A percentile compares a stretch with the other conserved stretches of the same genome.
Evolutionary conservation across 2,329 filamentous ascomycete genomes (phyloP).

Genomic region (Colletotrichum godetiae): DNA sequence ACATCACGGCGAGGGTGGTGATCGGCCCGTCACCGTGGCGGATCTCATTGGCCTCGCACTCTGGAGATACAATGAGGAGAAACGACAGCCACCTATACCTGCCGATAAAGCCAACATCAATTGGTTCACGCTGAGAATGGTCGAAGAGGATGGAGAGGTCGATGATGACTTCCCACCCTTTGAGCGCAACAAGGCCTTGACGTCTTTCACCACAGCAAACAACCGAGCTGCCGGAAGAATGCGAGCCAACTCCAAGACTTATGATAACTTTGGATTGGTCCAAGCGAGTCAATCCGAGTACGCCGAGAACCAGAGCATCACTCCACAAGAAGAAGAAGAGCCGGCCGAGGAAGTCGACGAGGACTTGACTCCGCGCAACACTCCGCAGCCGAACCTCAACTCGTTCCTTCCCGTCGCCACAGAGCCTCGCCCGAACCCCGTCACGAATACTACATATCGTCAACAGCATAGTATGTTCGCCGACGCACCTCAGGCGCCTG

Average conservation of each 20-base stretch:
- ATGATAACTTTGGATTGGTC: slow-evolving; percentile 85
- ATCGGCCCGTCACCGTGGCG: slow-evolving; percentile 76
- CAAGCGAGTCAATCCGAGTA: slow-evolving; percentile 77
- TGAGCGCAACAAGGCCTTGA: slow-evolving; percentile 78
- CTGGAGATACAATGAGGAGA: slow-evolving; percentile 83
- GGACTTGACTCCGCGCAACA: slow-evolving; percentile 55
- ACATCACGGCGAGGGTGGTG: slow-evolving; percentile 72
- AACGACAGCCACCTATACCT: slow-evolving; percentile 74
- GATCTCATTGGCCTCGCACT: slow-evolving; percentile 86
- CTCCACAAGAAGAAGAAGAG: slow-evolving; percentile 67
- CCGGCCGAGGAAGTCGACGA: slow-evolving; percentile 52
- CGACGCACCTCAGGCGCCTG: slow-evolving; percentile 64
- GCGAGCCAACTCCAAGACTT: slow-evolving; percentile 79
- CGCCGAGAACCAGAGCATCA: slow-evolving; percentile 74
- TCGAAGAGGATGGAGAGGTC: slow-evolving; percentile 85
- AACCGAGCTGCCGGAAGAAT: slow-evolving; percentile 70
- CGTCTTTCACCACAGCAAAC: slow-evolving; percentile 84
- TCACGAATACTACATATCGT: slow-evolving; percentile 70
- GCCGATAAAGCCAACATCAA: slow-evolving; percentile 80
- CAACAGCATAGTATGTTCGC: slow-evolving; percentile 64
- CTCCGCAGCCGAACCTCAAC: slow-evolving; percentile 55
- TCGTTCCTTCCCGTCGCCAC: slow-evolving; percentile 42
- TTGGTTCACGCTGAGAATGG: slow-evolving; percentile 85
- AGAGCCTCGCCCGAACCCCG: slow-evolving; percentile 65
- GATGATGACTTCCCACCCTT: slow-evolving; percentile 87